Evolutionary conservation across 176 grass and related monocot species (phyloP), one percentile per base, ranked within the genome.

Genomic region (Dactylis glomerata): DNA sequence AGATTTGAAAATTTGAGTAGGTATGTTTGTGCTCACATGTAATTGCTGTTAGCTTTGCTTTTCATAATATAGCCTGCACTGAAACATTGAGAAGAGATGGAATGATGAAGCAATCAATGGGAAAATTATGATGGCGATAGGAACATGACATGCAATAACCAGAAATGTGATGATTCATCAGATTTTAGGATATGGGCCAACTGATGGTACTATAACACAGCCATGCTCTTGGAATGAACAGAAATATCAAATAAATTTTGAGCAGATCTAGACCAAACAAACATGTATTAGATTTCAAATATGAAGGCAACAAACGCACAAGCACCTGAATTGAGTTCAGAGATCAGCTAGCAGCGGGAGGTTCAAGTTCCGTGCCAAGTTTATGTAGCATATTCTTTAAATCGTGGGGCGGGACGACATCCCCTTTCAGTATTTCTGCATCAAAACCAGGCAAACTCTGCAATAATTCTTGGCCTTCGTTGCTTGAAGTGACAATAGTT

Each of bases 401-500:
- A 68, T 88, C 66, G 16, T 65, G 24, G 44, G 44, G 45, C 0
- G 33, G 78, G 1, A 54, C 26, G 4, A 16, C 30, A 33, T 52
- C 58, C 8, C 44, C 75, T 79, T 88, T 31, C 22, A 26, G 8
- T 45, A 65, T 31, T 33, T 65, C 44, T 34, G 22, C 33, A 52
- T 65, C 59, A 28, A 88, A 79, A 73, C 72, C 42, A 20, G 85
- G 82, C 45, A 83, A 69, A 44, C 27, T 59, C 65, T 83, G 64
- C 50, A 90, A 49, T 36, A 86, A 70, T 23, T 1, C 36, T 61
- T 83, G 82, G 49, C 51, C 79, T 71, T 88, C 85, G 46, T 73
- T 85, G 65, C 73, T 82, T 75, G 36, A 86, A 85, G 62, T 36
- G 20, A 85, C 1, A 62, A 94, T 74, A 37, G 86, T 91, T 32